Evolutionary conservation across 2,329 filamentous ascomycete genomes (phyloP).

Genomic region (Bertia moriformis): DNA sequence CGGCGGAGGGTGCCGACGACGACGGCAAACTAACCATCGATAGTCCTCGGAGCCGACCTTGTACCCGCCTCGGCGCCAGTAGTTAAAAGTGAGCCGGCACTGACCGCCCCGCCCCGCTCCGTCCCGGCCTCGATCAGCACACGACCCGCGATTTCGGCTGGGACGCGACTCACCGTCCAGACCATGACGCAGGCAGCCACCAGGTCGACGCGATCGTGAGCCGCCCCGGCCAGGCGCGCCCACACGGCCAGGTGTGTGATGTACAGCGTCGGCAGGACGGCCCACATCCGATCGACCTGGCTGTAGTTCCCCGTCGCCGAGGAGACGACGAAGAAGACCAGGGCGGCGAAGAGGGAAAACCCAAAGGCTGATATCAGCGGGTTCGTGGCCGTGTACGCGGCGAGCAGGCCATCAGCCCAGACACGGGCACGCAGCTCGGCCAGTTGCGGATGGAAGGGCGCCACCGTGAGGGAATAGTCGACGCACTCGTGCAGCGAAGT

Average conservation of each 20-base stretch:
- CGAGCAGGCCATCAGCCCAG: conserved; percentile 44
- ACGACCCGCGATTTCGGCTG: conserved; percentile 3
- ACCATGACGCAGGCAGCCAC: conserved; percentile 54
- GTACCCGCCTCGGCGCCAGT: conserved; percentile 91
- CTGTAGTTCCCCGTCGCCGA: conserved; percentile 89
- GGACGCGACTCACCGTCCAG: conserved; percentile 65
- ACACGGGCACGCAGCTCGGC: conserved; percentile 54
- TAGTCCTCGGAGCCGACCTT: conserved; percentile 83
- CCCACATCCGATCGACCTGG: conserved; percentile 88
- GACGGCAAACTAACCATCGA: conserved; percentile 50
- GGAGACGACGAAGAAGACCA: conserved; percentile 59
- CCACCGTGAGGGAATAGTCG: conserved; percentile 60
- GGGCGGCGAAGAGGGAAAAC: conserved; percentile 54
- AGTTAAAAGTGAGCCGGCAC: conserved; percentile 83
- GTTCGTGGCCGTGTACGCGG: conserved; percentile 73
- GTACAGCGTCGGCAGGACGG: conserved; percentile 74
- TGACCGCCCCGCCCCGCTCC: conserved; percentile 17
- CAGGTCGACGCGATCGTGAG: conserved; percentile 57
- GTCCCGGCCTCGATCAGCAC: conserved; percentile 7
- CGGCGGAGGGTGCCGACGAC: background rate
- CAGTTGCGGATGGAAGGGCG: conserved; percentile 60
- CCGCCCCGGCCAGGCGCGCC: conserved; percentile 60
- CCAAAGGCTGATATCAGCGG: conserved; percentile 66
- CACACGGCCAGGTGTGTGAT: conserved; percentile 74
- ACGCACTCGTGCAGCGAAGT: conserved; percentile 59